A percentile compares a stretch with the other conserved stretches of the same genome.
Evolutionary conservation across 768 basidiomycete genomes (phyloP).

Genomic region (Leccinum broughii): DNA sequence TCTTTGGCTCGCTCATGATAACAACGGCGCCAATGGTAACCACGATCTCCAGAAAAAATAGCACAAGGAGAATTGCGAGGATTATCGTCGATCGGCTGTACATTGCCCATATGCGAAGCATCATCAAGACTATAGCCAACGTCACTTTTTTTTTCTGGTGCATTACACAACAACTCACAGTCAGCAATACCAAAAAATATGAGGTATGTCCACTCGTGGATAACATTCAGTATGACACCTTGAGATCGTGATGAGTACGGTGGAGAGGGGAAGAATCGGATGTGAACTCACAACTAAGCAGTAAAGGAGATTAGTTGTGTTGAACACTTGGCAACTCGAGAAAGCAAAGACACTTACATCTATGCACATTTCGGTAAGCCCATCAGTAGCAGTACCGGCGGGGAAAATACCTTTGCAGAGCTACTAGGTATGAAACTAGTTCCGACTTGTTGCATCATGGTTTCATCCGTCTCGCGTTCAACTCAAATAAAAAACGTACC

Average conservation of each 20-base stretch:
- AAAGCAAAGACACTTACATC: not conserved
- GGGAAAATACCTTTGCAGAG: not conserved
- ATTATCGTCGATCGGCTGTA: not conserved
- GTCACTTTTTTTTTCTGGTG: not conserved
- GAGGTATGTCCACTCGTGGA: not conserved
- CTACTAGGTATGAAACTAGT: too few species aligned
- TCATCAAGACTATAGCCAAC: not conserved
- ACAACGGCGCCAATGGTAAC: not conserved
- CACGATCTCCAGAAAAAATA: not conserved
- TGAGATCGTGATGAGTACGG: not conserved
- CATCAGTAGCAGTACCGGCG: not conserved
- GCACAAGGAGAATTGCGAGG: not conserved
- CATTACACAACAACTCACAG: not conserved
- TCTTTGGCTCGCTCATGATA: not conserved
- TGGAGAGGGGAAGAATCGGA: not conserved
- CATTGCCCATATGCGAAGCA: conserved; percentile 1
- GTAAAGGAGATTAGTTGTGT: not conserved
- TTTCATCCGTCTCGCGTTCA: not conserved
- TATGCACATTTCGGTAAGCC: not conserved
- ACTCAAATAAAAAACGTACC: not conserved
- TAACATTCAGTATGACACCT: not conserved
- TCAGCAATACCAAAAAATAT: not conserved
- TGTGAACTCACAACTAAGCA: not conserved
- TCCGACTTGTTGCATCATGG: not conserved
- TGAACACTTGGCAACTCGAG: not conserved